Evolutionary conservation across 257 asterid species (phyloP), one percentile per base, ranked within the genome.

Genomic region (Solanum pimpinellifolium): DNA sequence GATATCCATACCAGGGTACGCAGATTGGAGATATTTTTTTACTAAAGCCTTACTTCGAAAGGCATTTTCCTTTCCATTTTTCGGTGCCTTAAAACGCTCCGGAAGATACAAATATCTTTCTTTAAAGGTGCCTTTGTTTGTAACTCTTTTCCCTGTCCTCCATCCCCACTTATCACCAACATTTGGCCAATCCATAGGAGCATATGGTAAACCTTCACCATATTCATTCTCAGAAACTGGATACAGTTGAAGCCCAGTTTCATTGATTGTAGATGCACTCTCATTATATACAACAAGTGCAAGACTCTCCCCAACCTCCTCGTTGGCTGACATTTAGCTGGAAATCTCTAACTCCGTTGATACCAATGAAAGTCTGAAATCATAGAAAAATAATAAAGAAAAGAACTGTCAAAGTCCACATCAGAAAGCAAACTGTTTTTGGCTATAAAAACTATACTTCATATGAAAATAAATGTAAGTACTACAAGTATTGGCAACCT

Each of bases 51-150:
- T 93, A 92, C 98, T 96, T 10, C 92, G 90, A 16, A 95, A 93
- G 42, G 86, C 86, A 68, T 49, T 72, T 89, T 13, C 88, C 83
- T 31, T 83, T 21, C 94, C 75, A 35, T 74, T 29, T 37, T 74
- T 21, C 10, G 4, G 31, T 20, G 13, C 52, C 37, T 66, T 83
- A 70, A 93, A 89, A 75, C 90, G 86, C 37, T 46, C 42, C 4
- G 98, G 98, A 80, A 85, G 91, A 88, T 94, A 94, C 87, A 94
- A 52, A 87, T 93, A 94, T 83, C 98, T 91, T 87, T 96, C 98
- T 89, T 69, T 3, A 89, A 84, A 91, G 88, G 89, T 76, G 8
- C 99, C 99, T 52, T 91, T 86, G 65, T 6, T 25, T 78, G 91
- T 66, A 31, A 88, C 59, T 91, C 98, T 88, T 92, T 56, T 93